Evolutionary conservation across 164 flowering plant species (phyloP), one percentile per base, ranked within the genome.

Genomic region (Hamamelis virginiana): DNA sequence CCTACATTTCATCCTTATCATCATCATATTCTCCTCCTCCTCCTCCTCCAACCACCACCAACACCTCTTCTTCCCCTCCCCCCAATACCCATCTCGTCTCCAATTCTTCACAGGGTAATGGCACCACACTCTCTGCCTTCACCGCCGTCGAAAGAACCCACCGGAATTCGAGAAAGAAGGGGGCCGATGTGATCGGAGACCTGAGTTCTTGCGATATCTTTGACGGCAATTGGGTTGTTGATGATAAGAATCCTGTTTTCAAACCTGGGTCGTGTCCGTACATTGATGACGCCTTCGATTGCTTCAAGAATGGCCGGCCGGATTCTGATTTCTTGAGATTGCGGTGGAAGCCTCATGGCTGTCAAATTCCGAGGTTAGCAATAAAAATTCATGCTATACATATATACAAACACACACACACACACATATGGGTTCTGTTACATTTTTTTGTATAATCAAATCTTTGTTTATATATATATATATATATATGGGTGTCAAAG

Each of bases 261-360:
- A 1, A 62, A 62, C 88, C 86, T 0, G 87, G 87, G 21, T 82
- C 88, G 55, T 89, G 91, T 63, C 89, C 88, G 8, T 79, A 52
- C 50, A 21, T 89, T 33, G 94, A 89, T 58, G 76, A 79, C n/a
- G 68, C 85, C 4, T 87, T 87, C 64, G 77, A 89, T 41, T 85
- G 94, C 59, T 69, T 77, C 80, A 74, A 70, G 69, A 85, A 89
- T 65, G 90, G 91, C 21, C 69, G 91, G 23, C 75, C 74, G 0
- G 91, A 89, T 77, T 64, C 74, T 14, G 80, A 64, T 63, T 89
- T 68, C 62, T 28, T 77, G 43, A 75, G 59, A 27, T 72, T 69
- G 23, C 66, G 82, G 41, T 89, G 94, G 94, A 67, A 79, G 60
- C 89, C 94, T 0, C 50, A 75, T 21, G 79, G 73, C 5, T 82